Evolutionary conservation across 768 basidiomycete species (phyloP).

Genomic region (Thelephora aurantiotincta): DNA sequence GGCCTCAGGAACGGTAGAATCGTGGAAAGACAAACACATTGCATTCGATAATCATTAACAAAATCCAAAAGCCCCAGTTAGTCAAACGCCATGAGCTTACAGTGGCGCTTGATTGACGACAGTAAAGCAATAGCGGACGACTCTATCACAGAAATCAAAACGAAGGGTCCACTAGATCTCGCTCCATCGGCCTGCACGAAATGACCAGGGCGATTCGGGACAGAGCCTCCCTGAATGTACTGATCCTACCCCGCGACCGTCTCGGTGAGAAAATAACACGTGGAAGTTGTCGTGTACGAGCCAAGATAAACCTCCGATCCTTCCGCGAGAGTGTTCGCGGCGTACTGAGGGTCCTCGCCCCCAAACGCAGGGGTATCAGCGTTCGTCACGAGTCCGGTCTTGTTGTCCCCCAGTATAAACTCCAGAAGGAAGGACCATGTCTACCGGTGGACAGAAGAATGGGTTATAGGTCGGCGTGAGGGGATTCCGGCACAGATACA

Average conservation of each 20-base stretch:
- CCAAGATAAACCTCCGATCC: slow-evolving; percentile 44
- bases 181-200: too few species aligned
- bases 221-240: slow-evolving; percentile 8
- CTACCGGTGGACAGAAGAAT: slow-evolving; percentile 18
- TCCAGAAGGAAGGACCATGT: slow-evolving; percentile 48
- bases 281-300: slow-evolving; percentile 16
- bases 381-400: slow-evolving; percentile 38
- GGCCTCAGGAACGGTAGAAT: too few species aligned
- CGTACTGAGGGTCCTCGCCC: slow-evolving; percentile 35
- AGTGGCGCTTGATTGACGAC: too few species aligned
- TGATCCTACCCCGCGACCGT: slow-evolving; percentile 19
- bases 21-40: too few species aligned
- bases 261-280: slow-evolving; percentile 14
- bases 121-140: too few species aligned
- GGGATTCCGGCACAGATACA: too few species aligned
- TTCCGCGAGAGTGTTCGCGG: slow-evolving; percentile 35
- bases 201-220: neutral
- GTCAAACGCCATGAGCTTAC: too few species aligned
- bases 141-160: too few species aligned
- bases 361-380: slow-evolving; percentile 21
- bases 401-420: slow-evolving; percentile 50
- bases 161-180: too few species aligned
- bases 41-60: too few species aligned
- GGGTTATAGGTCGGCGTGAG: neutral
- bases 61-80: too few species aligned